A percentile compares a stretch with the other conserved stretches of the same genome.
Conservation (phyloP, 257 asterid species). For the Agastache rugosa region DNA sequence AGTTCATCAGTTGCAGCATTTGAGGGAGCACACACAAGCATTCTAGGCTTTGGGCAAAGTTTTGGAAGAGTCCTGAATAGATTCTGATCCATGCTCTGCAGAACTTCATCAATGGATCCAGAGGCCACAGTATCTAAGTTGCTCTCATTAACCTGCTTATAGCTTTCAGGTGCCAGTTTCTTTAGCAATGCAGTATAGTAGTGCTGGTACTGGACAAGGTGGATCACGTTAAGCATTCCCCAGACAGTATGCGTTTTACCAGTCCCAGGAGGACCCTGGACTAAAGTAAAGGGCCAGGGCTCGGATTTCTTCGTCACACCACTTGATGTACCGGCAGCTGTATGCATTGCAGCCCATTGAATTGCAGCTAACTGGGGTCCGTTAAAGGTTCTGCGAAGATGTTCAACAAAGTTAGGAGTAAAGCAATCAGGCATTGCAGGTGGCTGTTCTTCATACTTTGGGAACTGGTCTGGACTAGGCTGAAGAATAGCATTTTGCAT, state of each 20-base stretch:
- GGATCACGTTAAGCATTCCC: slow-evolving; percentile 99
- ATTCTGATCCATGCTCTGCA: slow-evolving; percentile 98
- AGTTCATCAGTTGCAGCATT: slow-evolving; percentile 99
- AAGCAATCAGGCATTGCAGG: slow-evolving; percentile 99
- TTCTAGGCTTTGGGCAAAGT: slow-evolving; percentile 98
- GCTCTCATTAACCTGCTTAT: slow-evolving; percentile 83
- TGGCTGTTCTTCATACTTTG: slow-evolving; percentile 94
- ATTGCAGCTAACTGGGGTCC: slow-evolving; percentile 94
- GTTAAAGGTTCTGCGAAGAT: slow-evolving; percentile 79
- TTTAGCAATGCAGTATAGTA: slow-evolving; percentile 93
- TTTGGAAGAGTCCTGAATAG: slow-evolving; percentile 96
- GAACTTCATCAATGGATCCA: slow-evolving; percentile 98
- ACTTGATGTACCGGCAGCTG: slow-evolving; percentile 94
- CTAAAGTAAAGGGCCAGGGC: slow-evolving; percentile 98
- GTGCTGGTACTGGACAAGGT: slow-evolving; percentile 99
- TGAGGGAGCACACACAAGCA: slow-evolving; percentile 99
- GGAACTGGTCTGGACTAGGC: slow-evolving; percentile 96
- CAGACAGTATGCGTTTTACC: slow-evolving; percentile 99
- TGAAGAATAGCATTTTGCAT: slow-evolving; percentile 99
- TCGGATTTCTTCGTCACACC: slow-evolving; percentile 85
- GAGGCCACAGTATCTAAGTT: slow-evolving; percentile 67
- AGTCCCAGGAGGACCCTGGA: slow-evolving; percentile 99
- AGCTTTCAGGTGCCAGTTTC: slow-evolving; percentile 98
- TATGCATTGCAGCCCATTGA: slow-evolving; percentile 99
- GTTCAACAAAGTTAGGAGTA: slow-evolving; percentile 83